Percentiles rank a stretch among this genome's conserved stretches.
These are phyloP conservation scores for Malassezia globosa DNA, from an alignment of 1,284 basidiomycete genomes.

Conservation along the genomic window DNA sequence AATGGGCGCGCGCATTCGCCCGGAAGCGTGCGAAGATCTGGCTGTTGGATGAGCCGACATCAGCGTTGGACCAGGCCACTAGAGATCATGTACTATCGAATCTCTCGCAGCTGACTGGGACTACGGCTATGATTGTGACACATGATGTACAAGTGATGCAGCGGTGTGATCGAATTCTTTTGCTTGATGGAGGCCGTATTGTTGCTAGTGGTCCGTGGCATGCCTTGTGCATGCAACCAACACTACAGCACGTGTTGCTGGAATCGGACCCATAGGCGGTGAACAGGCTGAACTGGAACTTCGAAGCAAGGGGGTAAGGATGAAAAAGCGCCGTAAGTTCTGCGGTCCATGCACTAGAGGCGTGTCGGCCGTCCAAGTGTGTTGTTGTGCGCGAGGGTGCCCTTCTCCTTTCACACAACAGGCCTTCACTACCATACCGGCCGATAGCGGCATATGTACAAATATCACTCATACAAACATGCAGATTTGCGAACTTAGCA, in stretches of 20 bases:
- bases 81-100: conserved; percentile 10
- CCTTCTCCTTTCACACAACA: too few relatives aligned
- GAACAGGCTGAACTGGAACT: too few relatives aligned
- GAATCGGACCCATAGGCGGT: background rate
- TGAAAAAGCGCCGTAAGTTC: background rate
- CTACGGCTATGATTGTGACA: conserved; percentile 78
- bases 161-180: conserved; percentile 77
- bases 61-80: conserved; percentile 59
- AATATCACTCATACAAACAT: too few relatives aligned
- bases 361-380: too few relatives aligned
- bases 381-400: too few relatives aligned
- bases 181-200: conserved; percentile 64
- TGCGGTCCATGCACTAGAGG: too few relatives aligned
- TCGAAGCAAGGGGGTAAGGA: too few relatives aligned
- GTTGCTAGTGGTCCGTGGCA: conserved; percentile 62
- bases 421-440: too few relatives aligned
- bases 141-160: conserved; percentile 85
- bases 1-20: conserved; percentile 81
- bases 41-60: conserved; percentile 87
- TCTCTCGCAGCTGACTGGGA: conserved; percentile 37
- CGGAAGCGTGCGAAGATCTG: conserved; percentile 59
- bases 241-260: background rate
- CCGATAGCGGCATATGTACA: too few relatives aligned
- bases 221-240: background rate
- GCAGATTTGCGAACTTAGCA: too few relatives aligned